Evolutionary conservation across 1,139 yeast genomes (phyloP), one percentile per base, ranked within the genome.

Genomic region (Magnusiomyces suaveolens): DNA sequence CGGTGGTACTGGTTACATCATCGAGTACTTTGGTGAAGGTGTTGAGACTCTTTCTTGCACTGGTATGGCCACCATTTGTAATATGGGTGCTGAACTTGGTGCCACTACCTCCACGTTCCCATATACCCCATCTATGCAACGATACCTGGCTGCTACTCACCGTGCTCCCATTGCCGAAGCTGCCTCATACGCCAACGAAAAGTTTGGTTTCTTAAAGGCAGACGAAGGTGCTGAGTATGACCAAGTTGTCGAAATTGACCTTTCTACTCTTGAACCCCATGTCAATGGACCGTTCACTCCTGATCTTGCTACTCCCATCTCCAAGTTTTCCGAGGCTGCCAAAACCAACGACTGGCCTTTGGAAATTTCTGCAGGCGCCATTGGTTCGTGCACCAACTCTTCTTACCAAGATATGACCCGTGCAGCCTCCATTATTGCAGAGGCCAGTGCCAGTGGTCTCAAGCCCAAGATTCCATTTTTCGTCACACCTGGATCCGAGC

Each of bases 401-500:
- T 89, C 97, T 16, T 92, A 92, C 73, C 95, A 92, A 73, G 98
- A 92, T 71, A 89, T 92, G 97, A 81, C 95, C 54, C 82, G 97
- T 68, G 96, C 95, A 20, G 95, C 85, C 21, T 84, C 94, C 49
- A 76, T 92, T 58, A 88, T 90, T 60, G 77, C 76, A 59, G 96
- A 92, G 69, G 98, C 98, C 26, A 83, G 82, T 64, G 71, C 74
- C 3, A 89, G 78, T 38, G 98, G 98, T 10, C 78, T 92, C 64
- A 89, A 87, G 75, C 95, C 98, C 60, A 87, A 86, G 75, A 82
- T 86, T 56, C 95, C 95, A 54, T 90, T 87, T 72, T 86, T 85
- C 67, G 96, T 92, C 56, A 88, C 97, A n/a, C 98, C 98, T 55
- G 98, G 98, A 63, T 87, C 96, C n/a, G 98, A 92, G 74, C 97